Base-by-base conservation (phyloP, 495 filamentous ascomycete species). In the Penicillium dipodomyicola region DNA sequence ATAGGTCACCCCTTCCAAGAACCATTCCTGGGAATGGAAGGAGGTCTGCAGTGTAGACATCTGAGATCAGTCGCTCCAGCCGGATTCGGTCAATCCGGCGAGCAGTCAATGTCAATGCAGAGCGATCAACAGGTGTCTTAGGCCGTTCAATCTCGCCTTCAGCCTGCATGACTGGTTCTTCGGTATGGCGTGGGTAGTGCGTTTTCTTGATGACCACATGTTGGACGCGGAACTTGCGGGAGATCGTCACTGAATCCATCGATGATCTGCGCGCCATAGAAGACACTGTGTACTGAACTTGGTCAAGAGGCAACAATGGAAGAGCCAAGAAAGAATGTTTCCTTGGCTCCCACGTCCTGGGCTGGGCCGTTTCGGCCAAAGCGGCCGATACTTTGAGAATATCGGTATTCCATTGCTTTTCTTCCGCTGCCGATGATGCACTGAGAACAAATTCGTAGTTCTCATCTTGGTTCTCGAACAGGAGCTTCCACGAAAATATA, bases 181-280 rank as follows among this genome's bases (percentile, higher is more conserved):
- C 67, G 2, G 60, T 70, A 47, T 84, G 82, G 56, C 87, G 86
- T 23, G 84, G 79, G 19, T 82, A 84, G 65, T 87, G 85, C 2
- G 94, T 97, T 62, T 95, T 96, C 64, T 89, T 92, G 65, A 98
- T 91, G 37, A 96, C 88, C 40, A 97, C 86, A 61, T 92, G 87
- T 17, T 66, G 72, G 70, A 84, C 44, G 80, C 75, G 52, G 29
- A 49, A 56, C 35, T 81, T 64, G 80, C 80, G 85, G 77, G 61
- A 88, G 5, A 89, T 86, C 12, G 85, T 82, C 22, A 89, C 82
- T 39, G 89, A 82, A 60, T 92, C 88, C 63, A 96, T 86, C 8
- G 92, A 96, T 61, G 91, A 84, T 60, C 86, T 83, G 55, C 91
- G 85, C 29, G 85, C 80, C 53, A 94, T 71, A 43, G 85, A 89